Base-by-base conservation (phyloP, 768 basidiomycete genomes). In the Pulveroboletus frians region DNA sequence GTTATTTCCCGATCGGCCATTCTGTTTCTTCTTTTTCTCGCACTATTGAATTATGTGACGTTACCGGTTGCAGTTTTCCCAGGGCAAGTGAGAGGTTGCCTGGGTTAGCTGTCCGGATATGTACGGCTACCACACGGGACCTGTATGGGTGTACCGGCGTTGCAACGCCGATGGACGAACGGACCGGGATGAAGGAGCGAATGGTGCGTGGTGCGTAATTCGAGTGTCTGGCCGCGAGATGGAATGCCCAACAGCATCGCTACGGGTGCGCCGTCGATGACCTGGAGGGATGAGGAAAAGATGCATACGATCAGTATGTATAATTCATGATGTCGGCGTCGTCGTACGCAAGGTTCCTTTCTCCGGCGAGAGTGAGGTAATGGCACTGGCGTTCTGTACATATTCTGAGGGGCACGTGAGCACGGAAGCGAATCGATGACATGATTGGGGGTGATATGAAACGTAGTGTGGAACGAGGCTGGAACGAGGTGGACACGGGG, bases 401-500 rank as follows among this genome's bases (percentile, higher is more conserved):
- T 26, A 18, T 31, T 31, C 30, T 13, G 9, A 13, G 30, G 30
- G 23, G 23, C 23, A 26, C 13, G 30, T 31, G 13, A 13, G 30
- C n/a, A 23, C 8, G 17, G 23, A 39, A 35, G 48, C 13, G 18
- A 42, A 43, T 46, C 39, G 43, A 46, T 46, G 34, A 29, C 38
- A 36, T 31, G 51, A 53, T 53, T 39, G 30, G 50, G 27, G n/a
- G 9, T 43, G 52, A 53, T 54, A 52, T 51, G 56, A 45, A 39
- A 46, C 9, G 38, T n/a, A 30, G 20, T 8, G 17, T 30, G 23
- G 27, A 44, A 48, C 10, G 57, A 48, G 43, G 56, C 39, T 21
- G 56, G 52, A 58, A 52, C 41, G 59, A 48, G 59, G 52, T 18
- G 18, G 31, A 29, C 50, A 46, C 53, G 48, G 39, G 53, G 20